phyloP scores from a whole-genome alignment of 768 basidiomycete genomes.

The Rhodotorula kratochvilovae region DNA sequence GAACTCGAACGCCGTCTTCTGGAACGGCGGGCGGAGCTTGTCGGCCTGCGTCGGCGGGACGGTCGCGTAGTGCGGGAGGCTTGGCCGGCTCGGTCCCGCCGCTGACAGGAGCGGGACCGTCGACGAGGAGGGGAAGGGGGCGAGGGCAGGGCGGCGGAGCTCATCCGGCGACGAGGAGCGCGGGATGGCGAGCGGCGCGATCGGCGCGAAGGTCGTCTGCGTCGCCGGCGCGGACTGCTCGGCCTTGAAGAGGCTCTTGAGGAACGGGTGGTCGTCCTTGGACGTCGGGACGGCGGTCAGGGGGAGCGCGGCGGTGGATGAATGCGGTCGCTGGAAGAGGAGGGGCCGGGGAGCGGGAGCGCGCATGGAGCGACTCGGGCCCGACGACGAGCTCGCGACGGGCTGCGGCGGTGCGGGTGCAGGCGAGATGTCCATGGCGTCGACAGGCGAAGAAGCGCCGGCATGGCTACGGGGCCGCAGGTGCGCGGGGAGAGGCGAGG shows the following conservation, averaged over 20 bases:
- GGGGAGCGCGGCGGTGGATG: not conserved
- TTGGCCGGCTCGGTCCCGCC: not conserved
- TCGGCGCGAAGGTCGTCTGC: constrained; percentile 28
- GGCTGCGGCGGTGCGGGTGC: not conserved
- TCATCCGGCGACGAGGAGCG: constrained; percentile 14
- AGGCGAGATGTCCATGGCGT: constrained; percentile 36
- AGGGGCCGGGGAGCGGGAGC: constrained; percentile 5
- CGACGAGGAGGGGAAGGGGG: not conserved
- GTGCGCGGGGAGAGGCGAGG: constrained; percentile 14
- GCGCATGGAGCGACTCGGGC: not conserved
- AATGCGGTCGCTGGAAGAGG: constrained; percentile 19
- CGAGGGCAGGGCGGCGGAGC: not conserved
- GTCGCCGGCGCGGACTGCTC: constrained; percentile 21
- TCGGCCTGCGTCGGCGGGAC: not conserved
- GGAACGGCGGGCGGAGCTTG: constrained; percentile 4
- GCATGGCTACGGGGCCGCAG: not conserved
- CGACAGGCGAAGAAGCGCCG: constrained; percentile 2
- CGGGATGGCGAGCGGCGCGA: constrained; percentile 20
- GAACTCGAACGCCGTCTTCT: not conserved
- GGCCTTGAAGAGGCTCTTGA: constrained; percentile 20
- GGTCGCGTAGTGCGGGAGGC: constrained; percentile 13
- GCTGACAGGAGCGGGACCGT: not conserved
- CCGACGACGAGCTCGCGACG: not conserved
- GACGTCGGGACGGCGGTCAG: not conserved
- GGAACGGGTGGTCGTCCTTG: constrained; percentile 20